Conservation (phyloP, 345 rosid genomes). For the Eucalyptus sp. region DNA sequence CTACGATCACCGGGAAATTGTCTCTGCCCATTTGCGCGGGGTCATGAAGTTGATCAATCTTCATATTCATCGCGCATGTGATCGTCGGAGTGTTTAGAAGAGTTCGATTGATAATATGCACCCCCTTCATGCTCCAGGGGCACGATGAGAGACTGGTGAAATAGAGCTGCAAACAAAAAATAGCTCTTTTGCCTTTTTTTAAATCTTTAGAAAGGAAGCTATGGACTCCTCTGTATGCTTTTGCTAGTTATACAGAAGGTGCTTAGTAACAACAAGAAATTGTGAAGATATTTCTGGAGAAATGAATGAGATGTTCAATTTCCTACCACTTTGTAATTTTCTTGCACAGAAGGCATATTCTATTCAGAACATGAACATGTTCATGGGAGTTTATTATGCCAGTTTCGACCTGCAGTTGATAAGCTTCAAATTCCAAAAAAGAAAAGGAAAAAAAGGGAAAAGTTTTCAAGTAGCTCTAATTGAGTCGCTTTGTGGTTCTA, state of each 20-base stretch:
- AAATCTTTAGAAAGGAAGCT: rapidly evolving
- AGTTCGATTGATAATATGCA: not conserved
- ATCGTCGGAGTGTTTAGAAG: not conserved
- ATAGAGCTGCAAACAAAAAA: not conserved
- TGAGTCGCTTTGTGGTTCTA: not conserved
- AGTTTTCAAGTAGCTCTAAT: not conserved
- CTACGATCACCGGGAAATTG: not conserved
- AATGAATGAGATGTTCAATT: not conserved
- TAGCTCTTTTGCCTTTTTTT: not conserved
- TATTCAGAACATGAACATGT: not conserved
- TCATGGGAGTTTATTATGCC: not conserved
- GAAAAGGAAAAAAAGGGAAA: not conserved
- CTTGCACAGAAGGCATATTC: not conserved
- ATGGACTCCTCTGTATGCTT: not conserved
- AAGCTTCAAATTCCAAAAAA: not conserved
- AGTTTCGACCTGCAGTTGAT: not conserved
- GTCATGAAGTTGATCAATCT: not conserved
- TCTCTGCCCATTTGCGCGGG: not conserved
- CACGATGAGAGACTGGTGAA: not conserved
- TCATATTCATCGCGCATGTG: not conserved
- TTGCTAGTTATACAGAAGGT: not conserved
- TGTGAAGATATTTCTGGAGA: not conserved
- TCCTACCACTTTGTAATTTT: not conserved
- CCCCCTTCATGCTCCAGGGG: not conserved
- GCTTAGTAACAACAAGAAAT: not conserved